These are phyloP conservation scores for Chlorella sp. DNA, from an alignment of 139 green algal species.

Conservation along the genomic window DNA sequence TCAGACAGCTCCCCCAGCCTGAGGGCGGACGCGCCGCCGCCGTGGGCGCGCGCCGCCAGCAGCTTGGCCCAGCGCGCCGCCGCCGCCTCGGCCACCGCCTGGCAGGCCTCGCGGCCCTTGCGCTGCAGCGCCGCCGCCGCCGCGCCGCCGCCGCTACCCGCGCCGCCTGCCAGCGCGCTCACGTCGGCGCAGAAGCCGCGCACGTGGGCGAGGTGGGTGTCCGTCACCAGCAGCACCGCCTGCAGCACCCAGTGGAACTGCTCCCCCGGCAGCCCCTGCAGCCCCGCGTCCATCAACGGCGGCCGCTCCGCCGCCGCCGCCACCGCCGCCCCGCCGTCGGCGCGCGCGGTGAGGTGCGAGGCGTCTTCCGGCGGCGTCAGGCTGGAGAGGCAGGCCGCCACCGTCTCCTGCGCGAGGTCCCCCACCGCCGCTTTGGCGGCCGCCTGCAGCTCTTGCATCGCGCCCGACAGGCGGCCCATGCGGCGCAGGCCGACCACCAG, in stretches of 20 bases:
- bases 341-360: constrained; percentile 11
- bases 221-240: constrained; percentile 44
- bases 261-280: constrained; percentile 45
- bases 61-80: constrained; percentile 75
- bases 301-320: background rate
- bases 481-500: constrained; percentile 75
- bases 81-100: constrained; percentile 66
- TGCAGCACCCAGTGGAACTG: constrained; percentile 65
- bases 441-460: constrained; percentile 55
- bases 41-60: constrained; percentile 50
- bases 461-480: constrained; percentile 46
- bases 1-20: constrained; percentile 67
- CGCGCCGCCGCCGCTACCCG: no score
- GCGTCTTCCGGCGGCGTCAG: background rate
- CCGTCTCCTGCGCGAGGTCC: constrained; percentile 10
- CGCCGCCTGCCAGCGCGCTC: no score
- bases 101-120: constrained; percentile 29
- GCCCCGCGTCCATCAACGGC: background rate
- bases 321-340: background rate
- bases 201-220: constrained; percentile 45
- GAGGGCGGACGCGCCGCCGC: background rate
- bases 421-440: constrained; percentile 13
- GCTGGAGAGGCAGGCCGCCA: background rate
- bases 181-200: no score
- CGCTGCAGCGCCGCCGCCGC: constrained; percentile 16